A percentile compares a stretch with the other conserved stretches of the same genome.
Conservation (phyloP, 306 rosid genomes). For the Rosa chinensis region DNA sequence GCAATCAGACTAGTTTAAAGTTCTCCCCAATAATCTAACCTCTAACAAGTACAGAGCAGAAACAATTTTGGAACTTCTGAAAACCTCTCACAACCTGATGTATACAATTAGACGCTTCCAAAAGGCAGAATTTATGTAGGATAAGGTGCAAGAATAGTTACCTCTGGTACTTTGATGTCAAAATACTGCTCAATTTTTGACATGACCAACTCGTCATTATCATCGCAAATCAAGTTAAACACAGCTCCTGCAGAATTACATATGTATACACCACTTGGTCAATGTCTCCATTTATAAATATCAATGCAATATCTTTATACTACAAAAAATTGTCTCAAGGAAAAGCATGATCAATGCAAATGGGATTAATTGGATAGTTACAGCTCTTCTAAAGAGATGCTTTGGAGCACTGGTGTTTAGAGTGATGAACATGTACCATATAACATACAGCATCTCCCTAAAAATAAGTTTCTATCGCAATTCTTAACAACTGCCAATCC, state of each 20-base stretch:
- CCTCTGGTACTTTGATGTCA: constrained; percentile 21
- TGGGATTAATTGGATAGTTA: background rate
- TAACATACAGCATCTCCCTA: background rate
- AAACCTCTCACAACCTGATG: background rate
- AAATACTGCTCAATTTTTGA: constrained; percentile 35
- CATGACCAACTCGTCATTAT: constrained; percentile 22
- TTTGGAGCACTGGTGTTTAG: background rate
- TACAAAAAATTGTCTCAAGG: background rate
- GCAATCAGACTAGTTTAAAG: background rate
- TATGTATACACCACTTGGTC: background rate
- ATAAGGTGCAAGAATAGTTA: constrained; percentile 1
- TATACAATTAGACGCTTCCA: background rate
- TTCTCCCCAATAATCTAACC: background rate
- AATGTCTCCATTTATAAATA: background rate
- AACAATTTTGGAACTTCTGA: background rate
- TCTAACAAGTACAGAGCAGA: background rate
- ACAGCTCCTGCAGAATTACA: constrained; percentile 27
- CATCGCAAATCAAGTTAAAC: constrained; percentile 24
- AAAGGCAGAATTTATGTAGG: background rate
- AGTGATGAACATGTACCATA: background rate
- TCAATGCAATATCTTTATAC: background rate
- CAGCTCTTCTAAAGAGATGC: background rate
- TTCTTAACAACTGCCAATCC: background rate
- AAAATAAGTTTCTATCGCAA: background rate
- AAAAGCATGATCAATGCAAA: background rate